Evolutionary conservation across 129 eudicot genomes (phyloP), one percentile per base, ranked within the genome.

Genomic region (Arctium lappa): DNA sequence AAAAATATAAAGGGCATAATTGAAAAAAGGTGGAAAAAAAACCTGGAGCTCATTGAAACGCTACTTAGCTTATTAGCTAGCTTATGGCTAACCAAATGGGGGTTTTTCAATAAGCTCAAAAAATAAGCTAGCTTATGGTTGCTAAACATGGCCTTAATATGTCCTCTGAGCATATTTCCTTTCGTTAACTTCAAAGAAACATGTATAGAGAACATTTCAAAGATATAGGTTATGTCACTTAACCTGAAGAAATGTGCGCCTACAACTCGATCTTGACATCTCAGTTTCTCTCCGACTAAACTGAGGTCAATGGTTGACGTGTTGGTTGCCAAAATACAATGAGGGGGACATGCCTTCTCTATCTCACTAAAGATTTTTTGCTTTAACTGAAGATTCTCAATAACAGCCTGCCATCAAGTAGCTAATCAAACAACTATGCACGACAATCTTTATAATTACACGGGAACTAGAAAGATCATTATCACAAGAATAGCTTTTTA

Each of bases 241-340:
- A 78, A 95, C 99, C 97, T 95, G 92, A 95, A 95, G 89, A 95
- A 92, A 88, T 95, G 99, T 66, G 99, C 97, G 74, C 99, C 99
- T 40, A 92, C 83, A 44, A 95, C 79, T 74, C 97, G 92, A 69
- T 91, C 97, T 81, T 95, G 93, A 86, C 88, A 92, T 71, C 36
- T 84, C 40, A 91, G 88, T 72, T 88, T 89, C 84, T 88, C 90
- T 70, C 97, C 97, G 75, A 95, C 81, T 79, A 88, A 48, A 80
- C 90, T 82, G 86, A 95, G 97, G 86, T 93, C 93, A 87, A 95
- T 92, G 3, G 97, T 92, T 3, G 98, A 95, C 12, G 98, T 95
- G 81, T 95, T 95, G 84, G 97, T 85, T 81, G 98, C 98, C 91
- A 95, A 92, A 81, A 95, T 93, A 83, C 98, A 95, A 83, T 91